Conservation (phyloP, 345 rosid genomes). For the Kandelia obovata region DNA sequence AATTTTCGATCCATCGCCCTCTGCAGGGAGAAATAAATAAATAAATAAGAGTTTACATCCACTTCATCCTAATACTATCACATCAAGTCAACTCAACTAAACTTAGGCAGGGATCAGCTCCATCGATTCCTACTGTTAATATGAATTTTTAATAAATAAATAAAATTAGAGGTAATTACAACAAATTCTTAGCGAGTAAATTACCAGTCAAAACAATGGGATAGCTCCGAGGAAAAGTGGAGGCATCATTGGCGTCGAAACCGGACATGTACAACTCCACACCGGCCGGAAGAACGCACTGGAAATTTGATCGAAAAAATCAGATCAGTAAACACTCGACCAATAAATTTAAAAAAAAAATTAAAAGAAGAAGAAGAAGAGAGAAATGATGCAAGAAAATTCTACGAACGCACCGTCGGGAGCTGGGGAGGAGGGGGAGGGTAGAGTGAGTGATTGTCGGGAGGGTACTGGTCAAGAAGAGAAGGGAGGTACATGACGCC, state of each 20-base stretch:
- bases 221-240: slow-evolving; percentile 75
- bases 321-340: slow-evolving; percentile 2
- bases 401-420: slow-evolving; percentile 53
- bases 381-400: too few relatives aligned
- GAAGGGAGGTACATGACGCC: slow-evolving; percentile 59
- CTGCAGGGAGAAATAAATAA: slow-evolving; percentile 32
- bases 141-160: neutral
- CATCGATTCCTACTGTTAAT: too few relatives aligned
- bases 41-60: neutral
- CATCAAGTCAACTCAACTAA: neutral
- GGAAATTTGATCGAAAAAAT: slow-evolving; percentile 10
- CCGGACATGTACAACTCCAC: slow-evolving; percentile 72
- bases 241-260: slow-evolving; percentile 52
- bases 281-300: slow-evolving; percentile 97
- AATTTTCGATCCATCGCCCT: slow-evolving; percentile 98
- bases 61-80: neutral
- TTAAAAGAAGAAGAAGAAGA: neutral
- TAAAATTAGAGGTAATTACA: neutral
- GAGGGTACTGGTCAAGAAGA: slow-evolving; percentile 84
- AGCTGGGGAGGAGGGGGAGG: slow-evolving; percentile 96
- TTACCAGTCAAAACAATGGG: slow-evolving; percentile 96
- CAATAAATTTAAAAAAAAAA: neutral
- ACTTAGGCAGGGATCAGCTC: neutral
- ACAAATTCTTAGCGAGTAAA: neutral
- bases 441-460: slow-evolving; percentile 59